Evolutionary conservation across 2,329 filamentous ascomycete genomes (phyloP).

Genomic region (Fusarium sp.): DNA sequence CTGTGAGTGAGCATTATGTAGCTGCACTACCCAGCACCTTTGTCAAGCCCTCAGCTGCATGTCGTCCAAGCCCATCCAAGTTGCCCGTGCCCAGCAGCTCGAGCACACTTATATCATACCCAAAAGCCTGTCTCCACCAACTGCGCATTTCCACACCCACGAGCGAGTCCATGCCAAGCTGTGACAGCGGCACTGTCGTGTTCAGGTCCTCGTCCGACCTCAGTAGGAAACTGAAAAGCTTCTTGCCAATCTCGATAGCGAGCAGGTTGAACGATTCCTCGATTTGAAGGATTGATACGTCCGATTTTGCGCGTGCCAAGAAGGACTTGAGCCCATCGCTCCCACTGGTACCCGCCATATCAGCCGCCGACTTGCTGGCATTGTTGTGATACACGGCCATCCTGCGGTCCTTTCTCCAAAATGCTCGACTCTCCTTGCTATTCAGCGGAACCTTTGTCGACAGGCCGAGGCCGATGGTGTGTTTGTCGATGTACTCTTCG

Average conservation of each 20-base stretch:
- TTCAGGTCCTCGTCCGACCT: constrained; percentile 4
- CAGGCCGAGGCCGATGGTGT: neutral
- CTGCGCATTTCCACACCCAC: constrained; percentile 7
- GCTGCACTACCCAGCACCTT: neutral
- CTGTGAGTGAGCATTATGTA: no score
- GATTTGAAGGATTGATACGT: neutral
- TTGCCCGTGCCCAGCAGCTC: constrained; percentile 8
- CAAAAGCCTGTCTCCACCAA: constrained; percentile 10
- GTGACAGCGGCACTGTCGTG: constrained; percentile 1
- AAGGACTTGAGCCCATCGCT: neutral
- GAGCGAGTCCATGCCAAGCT: constrained; percentile 8
- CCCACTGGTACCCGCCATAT: neutral
- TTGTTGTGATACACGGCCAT: constrained; percentile 11
- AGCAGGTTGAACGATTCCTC: neutral
- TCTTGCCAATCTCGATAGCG: constrained; percentile 2
- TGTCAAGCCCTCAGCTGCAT: constrained; percentile 1
- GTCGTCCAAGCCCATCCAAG: neutral
- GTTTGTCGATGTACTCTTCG: neutral
- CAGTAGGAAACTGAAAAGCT: constrained; percentile 1
- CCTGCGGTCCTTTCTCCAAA: constrained; percentile 8
- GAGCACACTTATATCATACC: neutral
- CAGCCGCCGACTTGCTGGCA: neutral
- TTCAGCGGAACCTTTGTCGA: neutral
- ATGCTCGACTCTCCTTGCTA: neutral
- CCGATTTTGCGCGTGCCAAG: neutral